Evolutionary conservation across 306 rosid species (phyloP).

Genomic region (Cotoneaster glaucophyllus): DNA sequence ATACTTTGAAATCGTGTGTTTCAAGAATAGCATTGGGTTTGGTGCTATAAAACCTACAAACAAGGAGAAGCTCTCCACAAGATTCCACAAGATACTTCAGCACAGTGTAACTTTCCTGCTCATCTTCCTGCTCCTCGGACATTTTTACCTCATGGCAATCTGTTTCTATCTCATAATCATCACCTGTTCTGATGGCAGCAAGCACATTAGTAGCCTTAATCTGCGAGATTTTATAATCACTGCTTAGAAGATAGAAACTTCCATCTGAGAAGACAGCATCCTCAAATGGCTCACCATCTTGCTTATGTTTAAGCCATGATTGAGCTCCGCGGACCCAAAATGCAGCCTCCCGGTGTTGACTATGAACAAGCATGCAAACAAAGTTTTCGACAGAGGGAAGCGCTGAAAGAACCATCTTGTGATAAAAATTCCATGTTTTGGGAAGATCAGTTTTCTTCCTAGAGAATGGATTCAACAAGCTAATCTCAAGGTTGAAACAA

Average conservation of each 20-base stretch:
- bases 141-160: conserved; percentile 31
- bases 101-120: conserved; percentile 3
- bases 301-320: conserved; percentile 36
- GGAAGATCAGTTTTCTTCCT: conserved; percentile 38
- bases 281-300: conserved; percentile 44
- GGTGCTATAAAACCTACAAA: conserved; percentile 37
- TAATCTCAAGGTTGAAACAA: conserved; percentile 30
- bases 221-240: conserved; percentile 29
- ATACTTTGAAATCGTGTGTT: conserved; percentile 39
- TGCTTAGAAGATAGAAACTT: conserved; percentile 46
- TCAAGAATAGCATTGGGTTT: conserved; percentile 26
- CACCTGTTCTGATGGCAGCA: conserved; percentile 8
- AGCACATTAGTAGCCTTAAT: conserved; percentile 23
- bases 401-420: conserved; percentile 51
- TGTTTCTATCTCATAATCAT: conserved; percentile 21
- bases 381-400: conserved; percentile 29
- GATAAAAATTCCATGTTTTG: conserved; percentile 50
- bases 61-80: conserved; percentile 45
- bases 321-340: conserved; percentile 38
- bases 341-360: conserved; percentile 35
- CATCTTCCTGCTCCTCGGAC: conserved; percentile 9
- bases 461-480: conserved; percentile 51
- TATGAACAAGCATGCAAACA: conserved; percentile 46
- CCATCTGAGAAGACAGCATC: conserved; percentile 56
- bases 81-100: conserved; percentile 53